Base-by-base conservation (phyloP, 1,139 yeast genomes). In the Yamadazyma epiphylla region DNA sequence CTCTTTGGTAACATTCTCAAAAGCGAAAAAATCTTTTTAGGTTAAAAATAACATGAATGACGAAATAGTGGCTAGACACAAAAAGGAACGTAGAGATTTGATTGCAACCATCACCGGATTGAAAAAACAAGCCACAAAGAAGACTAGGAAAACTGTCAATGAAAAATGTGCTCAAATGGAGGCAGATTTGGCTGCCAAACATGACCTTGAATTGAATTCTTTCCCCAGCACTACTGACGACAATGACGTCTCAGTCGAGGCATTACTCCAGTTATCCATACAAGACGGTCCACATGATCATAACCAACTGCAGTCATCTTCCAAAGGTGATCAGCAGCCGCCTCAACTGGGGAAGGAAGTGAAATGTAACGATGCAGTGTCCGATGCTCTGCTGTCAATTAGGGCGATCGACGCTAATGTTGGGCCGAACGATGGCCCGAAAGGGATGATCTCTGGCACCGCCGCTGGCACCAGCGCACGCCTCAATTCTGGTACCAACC, bases 71-170 rank as follows among this genome's bases (percentile, higher is more conserved):
- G n/a, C n/a, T 2, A 70, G 81, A 36, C 96, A 88, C 46, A 69
- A 76, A 45, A 79, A 77, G 47, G 94, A 87, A 53, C 58, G 58
- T 36, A 71, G 77, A 42, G 89, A 85, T 36, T 61, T 86, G 38
- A 65, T 74, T 13, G 80, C 83, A 9, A 70, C 74, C 22, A 66
- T 78, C 16, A 85, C 95, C 1, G 81, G 83, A 1, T 58, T 87
- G 68, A 85, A 82, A 60, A 85, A 86, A 46, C 91, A 81, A 54
- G 91, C 91, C 3, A 77, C 86, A 13, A 86, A 86, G 53, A 80
- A 87, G 35, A 85, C 81, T 26, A 73, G 85, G 45, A 80, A 79
- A 53, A 65, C 62, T 29, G 74, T 79, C 4, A 45, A 64, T 41
- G 64, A 64, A 33, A 73, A 72, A 46, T 80, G 89, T 41, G 67